phyloP scores from a whole-genome alignment of 306 rosid species.

The Lathyrus aphaca region DNA sequence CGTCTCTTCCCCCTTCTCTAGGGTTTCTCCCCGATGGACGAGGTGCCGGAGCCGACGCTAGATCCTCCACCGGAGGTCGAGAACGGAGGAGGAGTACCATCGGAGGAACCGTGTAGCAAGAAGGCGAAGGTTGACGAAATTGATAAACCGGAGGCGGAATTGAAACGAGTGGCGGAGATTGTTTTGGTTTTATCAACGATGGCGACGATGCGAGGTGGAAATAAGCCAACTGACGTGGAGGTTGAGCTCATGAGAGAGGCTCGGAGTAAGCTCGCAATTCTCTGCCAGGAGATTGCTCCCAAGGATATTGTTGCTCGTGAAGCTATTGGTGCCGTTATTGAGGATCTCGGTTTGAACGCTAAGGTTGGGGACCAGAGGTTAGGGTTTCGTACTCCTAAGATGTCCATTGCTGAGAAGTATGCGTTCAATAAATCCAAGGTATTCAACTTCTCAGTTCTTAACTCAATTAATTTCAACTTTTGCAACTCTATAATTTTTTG shows the following conservation, averaged over 20 bases:
- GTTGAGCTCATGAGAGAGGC: conserved; percentile 84
- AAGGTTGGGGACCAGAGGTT: conserved; percentile 71
- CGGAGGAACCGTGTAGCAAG: conserved; percentile 50
- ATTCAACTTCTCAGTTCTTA: conserved; percentile 2
- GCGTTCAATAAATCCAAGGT: conserved; percentile 74
- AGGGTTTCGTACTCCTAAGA: conserved; percentile 79
- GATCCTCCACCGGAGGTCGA: conserved; percentile 32
- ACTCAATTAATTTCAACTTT: not conserved
- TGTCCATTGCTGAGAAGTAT: conserved; percentile 75
- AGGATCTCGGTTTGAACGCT: conserved; percentile 79
- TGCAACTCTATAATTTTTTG: not conserved
- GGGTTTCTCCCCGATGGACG: conserved; percentile 57
- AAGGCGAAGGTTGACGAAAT: conserved; percentile 50
- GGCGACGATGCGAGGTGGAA: conserved; percentile 76
- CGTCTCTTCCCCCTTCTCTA: conserved; percentile 33
- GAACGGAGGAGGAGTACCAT: conserved; percentile 48
- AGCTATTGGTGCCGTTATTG: conserved; percentile 69
- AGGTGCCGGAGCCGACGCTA: not conserved
- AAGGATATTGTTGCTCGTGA: conserved; percentile 77
- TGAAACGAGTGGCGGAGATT: conserved; percentile 91
- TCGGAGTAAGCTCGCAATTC: conserved; percentile 60
- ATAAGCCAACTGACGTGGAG: conserved; percentile 71
- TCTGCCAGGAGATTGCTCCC: conserved; percentile 75
- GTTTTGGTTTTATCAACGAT: conserved; percentile 79
- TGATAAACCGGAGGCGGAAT: conserved; percentile 20